Base-by-base conservation (phyloP, 257 asterid genomes). In the Lycium barbarum region DNA sequence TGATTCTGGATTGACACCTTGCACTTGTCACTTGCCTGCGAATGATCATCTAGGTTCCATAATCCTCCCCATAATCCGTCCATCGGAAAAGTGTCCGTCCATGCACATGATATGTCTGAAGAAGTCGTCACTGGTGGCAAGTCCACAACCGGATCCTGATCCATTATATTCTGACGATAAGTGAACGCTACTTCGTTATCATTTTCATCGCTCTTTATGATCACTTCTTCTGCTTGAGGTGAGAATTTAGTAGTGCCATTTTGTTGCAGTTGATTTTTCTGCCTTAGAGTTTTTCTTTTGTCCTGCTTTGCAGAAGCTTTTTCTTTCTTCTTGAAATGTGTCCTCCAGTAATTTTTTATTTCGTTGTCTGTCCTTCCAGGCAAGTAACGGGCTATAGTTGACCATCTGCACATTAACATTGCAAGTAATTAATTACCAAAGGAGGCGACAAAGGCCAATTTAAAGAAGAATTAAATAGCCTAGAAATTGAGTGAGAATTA, bases 51-150 rank as follows among this genome's bases (percentile, higher is more conserved):
- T n/a, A 88, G 47, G 84, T 86, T 89, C 93, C 93, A 91, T 7
- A 88, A 81, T 79, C 91, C 92, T n/a, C 87, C 92, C 92, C 91
- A 91, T 72, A 90, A 85, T 20, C 82, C 87, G 49, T 89, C 93
- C 58, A 84, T 35, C 1, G 85, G 86, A 76, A 88, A 72, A 58
- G 85, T 83, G 61, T 89, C 93, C 5, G 76, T 57, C 90, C 84
- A 84, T 20, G 35, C n/a, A 74, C 47, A 49, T 43, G 22, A 74
- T 49, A 15, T 26, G 82, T 76, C 81, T 74, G 81, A 74, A 74
- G 22, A 49, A 74, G 61, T 76, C 8, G 22, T 76, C 9, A 76
- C 22, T 51, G 62, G 15, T 14, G 65, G 65, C 65, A 78, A 78
- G 2, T 78, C 65, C 74, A 79, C 45, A 5, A 79, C 5, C 9